Conservation (phyloP, 2,329 filamentous ascomycete genomes). For the Hypoxylon sp. region DNA sequence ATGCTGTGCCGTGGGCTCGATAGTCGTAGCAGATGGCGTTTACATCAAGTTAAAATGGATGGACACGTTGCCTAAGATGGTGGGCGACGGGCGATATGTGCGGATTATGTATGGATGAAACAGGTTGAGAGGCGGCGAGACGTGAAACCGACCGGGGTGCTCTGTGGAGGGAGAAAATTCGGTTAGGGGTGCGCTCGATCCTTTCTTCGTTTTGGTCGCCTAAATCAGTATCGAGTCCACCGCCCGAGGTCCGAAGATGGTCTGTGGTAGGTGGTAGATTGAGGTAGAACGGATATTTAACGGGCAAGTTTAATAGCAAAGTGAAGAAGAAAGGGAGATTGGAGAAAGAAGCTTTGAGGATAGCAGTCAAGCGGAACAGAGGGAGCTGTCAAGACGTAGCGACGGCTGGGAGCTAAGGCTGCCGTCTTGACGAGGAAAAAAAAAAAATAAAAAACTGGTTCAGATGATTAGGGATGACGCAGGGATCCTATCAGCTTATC, state of each 20-base stretch:
- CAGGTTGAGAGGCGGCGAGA: conserved; percentile 8
- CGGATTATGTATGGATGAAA: conserved; percentile 1
- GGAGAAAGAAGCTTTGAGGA: conserved; percentile 26
- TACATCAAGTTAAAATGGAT: conserved; percentile 19
- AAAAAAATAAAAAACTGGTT: too few species aligned
- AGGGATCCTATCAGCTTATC: conserved; percentile 10
- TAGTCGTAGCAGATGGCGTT: conserved; percentile 7
- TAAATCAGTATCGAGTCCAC: conserved; percentile 21
- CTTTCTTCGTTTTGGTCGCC: not conserved
- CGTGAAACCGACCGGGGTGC: conserved; percentile 16
- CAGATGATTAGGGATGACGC: conserved; percentile 25
- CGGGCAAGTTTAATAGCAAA: conserved; percentile 1
- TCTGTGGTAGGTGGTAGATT: not conserved
- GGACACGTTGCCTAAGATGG: conserved; percentile 14
- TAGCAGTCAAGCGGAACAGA: too few species aligned
- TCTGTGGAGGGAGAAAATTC: conserved; percentile 9
- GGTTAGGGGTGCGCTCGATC: not conserved
- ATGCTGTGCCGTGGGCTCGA: conserved; percentile 3
- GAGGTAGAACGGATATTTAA: conserved; percentile 4
- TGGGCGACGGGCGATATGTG: too few species aligned
- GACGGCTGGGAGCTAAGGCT: conserved; percentile 24
- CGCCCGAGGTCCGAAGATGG: not conserved
- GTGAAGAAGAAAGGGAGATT: not conserved
- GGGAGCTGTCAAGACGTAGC: conserved; percentile 9
- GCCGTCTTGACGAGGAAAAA: conserved; percentile 26